These are phyloP conservation scores for Corymbia maculata DNA, from an alignment of 345 rosid genomes.

Conservation along the genomic window DNA sequence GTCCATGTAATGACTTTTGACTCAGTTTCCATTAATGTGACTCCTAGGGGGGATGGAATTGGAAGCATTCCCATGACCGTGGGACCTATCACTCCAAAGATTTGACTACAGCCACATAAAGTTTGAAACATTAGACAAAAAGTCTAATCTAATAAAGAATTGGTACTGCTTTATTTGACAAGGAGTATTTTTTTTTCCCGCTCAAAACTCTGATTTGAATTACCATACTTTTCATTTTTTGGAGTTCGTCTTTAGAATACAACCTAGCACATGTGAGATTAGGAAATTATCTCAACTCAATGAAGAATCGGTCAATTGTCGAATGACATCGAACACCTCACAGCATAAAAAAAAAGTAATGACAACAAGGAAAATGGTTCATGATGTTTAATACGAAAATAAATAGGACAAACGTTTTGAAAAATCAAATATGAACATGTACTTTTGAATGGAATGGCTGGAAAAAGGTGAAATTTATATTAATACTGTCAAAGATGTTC, in stretches of 20 bases:
- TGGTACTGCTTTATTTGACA: no score
- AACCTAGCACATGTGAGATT: not conserved
- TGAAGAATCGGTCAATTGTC: not conserved
- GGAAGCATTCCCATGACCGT: no score
- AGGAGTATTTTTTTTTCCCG: no score
- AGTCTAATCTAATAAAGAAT: no score
- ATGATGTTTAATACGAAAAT: not conserved
- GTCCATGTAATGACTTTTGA: no score
- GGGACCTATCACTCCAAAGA: no score
- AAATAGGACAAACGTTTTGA: not conserved
- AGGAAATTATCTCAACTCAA: not conserved
- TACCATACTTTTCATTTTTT: no score
- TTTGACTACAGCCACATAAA: no score
- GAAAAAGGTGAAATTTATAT: not conserved
- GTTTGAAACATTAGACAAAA: not conserved
- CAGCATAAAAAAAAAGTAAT: no score
- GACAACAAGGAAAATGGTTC: not conserved
- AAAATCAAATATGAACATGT: not conserved
- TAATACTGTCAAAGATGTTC: not conserved
- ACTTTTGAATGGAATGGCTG: not conserved
- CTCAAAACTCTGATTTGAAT: no score
- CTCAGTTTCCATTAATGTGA: no score
- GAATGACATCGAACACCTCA: not conserved
- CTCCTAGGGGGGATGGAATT: no score
- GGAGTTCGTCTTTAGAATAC: rapidly evolving